Evolutionary conservation across 106 monocot genomes (phyloP), one percentile per base, ranked within the genome.

Genomic region (Narthecium ossifragum): DNA sequence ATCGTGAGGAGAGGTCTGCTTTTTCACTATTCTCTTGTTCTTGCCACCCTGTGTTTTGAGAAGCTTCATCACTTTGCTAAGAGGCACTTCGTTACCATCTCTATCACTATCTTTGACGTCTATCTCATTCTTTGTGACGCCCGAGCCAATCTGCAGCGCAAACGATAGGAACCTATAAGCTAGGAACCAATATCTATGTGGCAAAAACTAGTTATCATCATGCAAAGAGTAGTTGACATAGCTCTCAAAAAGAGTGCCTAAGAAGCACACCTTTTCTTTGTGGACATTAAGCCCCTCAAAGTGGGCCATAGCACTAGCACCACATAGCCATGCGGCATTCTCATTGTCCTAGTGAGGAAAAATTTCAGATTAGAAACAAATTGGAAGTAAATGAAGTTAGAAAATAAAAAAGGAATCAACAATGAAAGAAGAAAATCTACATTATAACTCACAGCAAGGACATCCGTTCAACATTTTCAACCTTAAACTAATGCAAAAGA

Each of bases 31-130:
- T 73, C 87, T 96, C 70, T 69, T 82, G 45, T 88, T 88, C 70
- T 80, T 88, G 26, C 72, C 58, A 65, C 78, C 80, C 55, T 74
- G 73, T 43, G 74, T 80, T 67, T 85, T 90, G 11, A 90, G 75
- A 64, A 67, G 65, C 80, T 87, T 81, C 84, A 96, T 73, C 50
- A 96, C 76, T 53, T 86, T 78, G 17, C 84, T 84, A 15, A 96
- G 67, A 23, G 96, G 76, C n/a, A 96, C 31, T 38, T 96, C 96
- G 67, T 64, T 81, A 43, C 59, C 90, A 68, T 86, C 76, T 38
- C 14, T 41, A 63, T 87, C 90, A 53, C 60, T 78, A 51, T 71
- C 80, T 25, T 67, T 67, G 46, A 71, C 34, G 13, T 64, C 17
- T 51, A 68, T 66, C 13, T 72, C 73, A 71, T 83, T 74, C 32